Evolutionary conservation across 306 rosid species (phyloP).

Genomic region (Arachis hypogaea): DNA sequence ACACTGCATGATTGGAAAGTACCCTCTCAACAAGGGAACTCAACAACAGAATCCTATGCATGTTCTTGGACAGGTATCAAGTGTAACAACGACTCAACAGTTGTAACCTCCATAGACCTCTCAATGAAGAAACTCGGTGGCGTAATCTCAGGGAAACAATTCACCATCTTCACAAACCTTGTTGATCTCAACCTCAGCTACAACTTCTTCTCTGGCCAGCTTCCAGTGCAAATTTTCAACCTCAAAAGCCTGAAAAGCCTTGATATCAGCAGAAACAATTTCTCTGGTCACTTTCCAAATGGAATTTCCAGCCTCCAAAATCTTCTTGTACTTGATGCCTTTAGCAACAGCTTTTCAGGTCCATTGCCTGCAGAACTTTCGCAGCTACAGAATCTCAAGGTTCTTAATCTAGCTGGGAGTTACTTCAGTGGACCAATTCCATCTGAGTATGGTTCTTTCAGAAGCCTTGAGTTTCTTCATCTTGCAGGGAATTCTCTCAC

Average conservation of each 20-base stretch:
- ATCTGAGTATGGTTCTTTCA: constrained; percentile 74
- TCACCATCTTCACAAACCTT: constrained; percentile 62
- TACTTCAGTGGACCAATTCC: constrained; percentile 92
- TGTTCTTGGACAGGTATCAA: constrained; percentile 91
- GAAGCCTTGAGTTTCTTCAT: constrained; percentile 78
- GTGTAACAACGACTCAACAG: constrained; percentile 61
- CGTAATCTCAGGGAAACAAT: constrained; percentile 63
- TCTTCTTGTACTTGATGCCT: constrained; percentile 72
- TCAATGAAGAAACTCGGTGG: constrained; percentile 74
- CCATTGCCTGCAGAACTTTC: constrained; percentile 70
- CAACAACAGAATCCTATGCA: constrained; percentile 53
- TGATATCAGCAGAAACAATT: constrained; percentile 86
- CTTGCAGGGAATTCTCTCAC: constrained; percentile 82
- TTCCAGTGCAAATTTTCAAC: constrained; percentile 69
- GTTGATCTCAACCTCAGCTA: constrained; percentile 71
- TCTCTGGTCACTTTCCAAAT: constrained; percentile 76
- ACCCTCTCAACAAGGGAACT: constrained; percentile 48
- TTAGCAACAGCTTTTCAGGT: constrained; percentile 90
- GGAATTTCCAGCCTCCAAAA: constrained; percentile 59
- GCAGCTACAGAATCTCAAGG: constrained; percentile 54
- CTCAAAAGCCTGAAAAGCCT: constrained; percentile 65
- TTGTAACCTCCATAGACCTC: constrained; percentile 68
- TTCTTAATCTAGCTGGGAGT: constrained; percentile 87
- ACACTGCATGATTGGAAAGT: constrained; percentile 72
- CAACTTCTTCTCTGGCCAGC: constrained; percentile 73